These are phyloP conservation scores for Pyrenopolyporus hunteri DNA, from an alignment of 495 filamentous ascomycete species.

Conservation along the genomic window DNA sequence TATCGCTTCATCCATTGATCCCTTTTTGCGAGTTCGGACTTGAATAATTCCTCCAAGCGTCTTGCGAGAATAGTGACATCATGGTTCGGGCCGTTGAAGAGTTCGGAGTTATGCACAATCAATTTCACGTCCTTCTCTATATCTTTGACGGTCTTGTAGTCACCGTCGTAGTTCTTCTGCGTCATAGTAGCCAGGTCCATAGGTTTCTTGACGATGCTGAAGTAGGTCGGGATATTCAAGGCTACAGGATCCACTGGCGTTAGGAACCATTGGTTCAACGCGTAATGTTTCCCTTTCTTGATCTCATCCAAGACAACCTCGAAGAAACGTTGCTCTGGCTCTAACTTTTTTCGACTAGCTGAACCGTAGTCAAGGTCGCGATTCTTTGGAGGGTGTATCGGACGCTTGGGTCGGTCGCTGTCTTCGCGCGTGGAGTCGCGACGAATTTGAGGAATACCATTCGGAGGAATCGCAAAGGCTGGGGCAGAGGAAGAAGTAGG, in stretches of 20 bases:
- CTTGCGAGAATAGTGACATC: slow-evolving; percentile 72
- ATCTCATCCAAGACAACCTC: slow-evolving; percentile 81
- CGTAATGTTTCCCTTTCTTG: slow-evolving; percentile 71
- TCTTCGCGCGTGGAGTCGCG: slow-evolving; percentile 80
- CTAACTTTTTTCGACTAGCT: slow-evolving; percentile 86
- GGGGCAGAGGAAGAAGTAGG: slow-evolving; percentile 50
- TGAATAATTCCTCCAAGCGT: slow-evolving; percentile 72
- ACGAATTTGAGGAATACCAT: slow-evolving; percentile 89
- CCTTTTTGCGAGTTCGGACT: slow-evolving; percentile 74
- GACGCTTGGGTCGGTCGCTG: slow-evolving; percentile 82
- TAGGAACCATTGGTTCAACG: slow-evolving; percentile 72
- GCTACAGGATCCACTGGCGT: slow-evolving; percentile 90
- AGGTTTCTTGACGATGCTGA: slow-evolving; percentile 90
- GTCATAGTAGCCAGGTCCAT: slow-evolving; percentile 88
- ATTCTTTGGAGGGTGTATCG: slow-evolving; percentile 87
- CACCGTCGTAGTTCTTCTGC: slow-evolving; percentile 76
- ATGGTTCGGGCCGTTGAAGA: slow-evolving; percentile 86
- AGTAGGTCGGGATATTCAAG: slow-evolving; percentile 91
- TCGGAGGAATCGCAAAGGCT: slow-evolving; percentile 81
- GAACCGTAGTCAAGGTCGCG: slow-evolving; percentile 85
- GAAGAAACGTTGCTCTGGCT: slow-evolving; percentile 88
- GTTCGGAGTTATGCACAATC: slow-evolving; percentile 88
- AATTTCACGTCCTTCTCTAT: slow-evolving; percentile 81
- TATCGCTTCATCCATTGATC: slow-evolving; percentile 77
- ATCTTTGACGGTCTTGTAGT: slow-evolving; percentile 82